A percentile compares a stretch with the other conserved stretches of the same genome.
phyloP scores from a whole-genome alignment of 2,329 filamentous ascomycete species.

The Aspergillus floridensis region DNA sequence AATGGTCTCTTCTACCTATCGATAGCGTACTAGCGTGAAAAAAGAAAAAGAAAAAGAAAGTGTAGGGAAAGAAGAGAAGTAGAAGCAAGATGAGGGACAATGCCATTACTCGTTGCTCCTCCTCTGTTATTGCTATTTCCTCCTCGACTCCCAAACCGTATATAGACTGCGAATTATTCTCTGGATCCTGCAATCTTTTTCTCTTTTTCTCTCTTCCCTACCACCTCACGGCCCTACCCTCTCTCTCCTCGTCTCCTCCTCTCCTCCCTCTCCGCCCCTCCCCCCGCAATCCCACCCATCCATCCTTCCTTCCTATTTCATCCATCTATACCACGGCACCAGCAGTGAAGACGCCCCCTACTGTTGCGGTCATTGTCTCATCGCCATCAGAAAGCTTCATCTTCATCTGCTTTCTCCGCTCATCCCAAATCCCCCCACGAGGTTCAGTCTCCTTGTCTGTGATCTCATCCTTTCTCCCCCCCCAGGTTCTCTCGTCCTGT shows the following conservation, averaged over 20 bases:
- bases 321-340: background rate
- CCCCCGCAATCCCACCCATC: background rate
- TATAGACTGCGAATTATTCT: background rate
- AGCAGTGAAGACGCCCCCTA: background rate
- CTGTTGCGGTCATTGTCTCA: background rate
- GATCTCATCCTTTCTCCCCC: background rate
- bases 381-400: background rate
- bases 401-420: background rate
- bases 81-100: background rate
- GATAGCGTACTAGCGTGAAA: background rate
- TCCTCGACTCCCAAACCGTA: background rate
- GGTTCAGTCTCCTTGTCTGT: background rate
- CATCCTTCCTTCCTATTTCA: background rate
- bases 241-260: background rate
- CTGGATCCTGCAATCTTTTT: too few relatives aligned
- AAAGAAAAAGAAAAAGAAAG: background rate
- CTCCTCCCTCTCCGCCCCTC: background rate
- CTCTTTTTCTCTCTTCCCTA: too few relatives aligned
- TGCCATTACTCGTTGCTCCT: background rate
- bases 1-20: background rate
- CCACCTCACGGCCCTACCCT: too few relatives aligned
- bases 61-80: background rate
- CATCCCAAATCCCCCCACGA: background rate
- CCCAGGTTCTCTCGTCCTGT: constrained; percentile 1
- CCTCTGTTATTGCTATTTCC: background rate